These are phyloP conservation scores for Arthrobotrys iridis DNA, from an alignment of 2,329 filamentous ascomycete genomes.

Conservation along the genomic window DNA sequence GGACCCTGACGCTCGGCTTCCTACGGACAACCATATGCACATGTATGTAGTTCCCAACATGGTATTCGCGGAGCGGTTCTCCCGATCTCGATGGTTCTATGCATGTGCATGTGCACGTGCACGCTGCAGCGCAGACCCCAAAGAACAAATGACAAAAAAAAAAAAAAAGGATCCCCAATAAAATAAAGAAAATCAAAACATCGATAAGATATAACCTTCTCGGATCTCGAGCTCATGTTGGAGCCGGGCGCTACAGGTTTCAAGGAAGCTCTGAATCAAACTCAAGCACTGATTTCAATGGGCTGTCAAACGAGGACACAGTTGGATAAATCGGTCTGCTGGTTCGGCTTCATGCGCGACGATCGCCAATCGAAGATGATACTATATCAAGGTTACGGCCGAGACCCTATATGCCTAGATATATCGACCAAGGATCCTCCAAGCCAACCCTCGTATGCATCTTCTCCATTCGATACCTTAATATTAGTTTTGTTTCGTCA, in stretches of 20 bases:
- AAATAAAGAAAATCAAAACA: neutral
- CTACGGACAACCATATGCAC: neutral
- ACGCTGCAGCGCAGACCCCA: no score
- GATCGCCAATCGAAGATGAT: slow-evolving; percentile 2
- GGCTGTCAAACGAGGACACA: neutral
- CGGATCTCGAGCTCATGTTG: no score
- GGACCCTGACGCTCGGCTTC: neutral
- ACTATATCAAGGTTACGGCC: no score
- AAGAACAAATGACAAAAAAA: no score
- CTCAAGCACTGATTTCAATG: neutral
- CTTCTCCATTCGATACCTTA: neutral
- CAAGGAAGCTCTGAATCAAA: neutral
- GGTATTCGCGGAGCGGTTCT: neutral
- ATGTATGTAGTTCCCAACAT: neutral
- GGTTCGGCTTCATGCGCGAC: neutral
- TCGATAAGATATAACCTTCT: neutral
- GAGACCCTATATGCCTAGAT: neutral
- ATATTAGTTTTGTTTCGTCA: slow-evolving; percentile 28
- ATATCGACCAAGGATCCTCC: neutral
- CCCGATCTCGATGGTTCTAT: neutral
- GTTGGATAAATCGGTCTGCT: neutral
- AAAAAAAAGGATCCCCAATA: no score
- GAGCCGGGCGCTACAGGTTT: neutral
- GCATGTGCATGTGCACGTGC: no score
- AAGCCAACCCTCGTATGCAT: neutral